Percentiles rank a stretch among this genome's conserved stretches.
Conservation (phyloP, 2,329 filamentous ascomycete species). For the Ophiostoma sp. region DNA sequence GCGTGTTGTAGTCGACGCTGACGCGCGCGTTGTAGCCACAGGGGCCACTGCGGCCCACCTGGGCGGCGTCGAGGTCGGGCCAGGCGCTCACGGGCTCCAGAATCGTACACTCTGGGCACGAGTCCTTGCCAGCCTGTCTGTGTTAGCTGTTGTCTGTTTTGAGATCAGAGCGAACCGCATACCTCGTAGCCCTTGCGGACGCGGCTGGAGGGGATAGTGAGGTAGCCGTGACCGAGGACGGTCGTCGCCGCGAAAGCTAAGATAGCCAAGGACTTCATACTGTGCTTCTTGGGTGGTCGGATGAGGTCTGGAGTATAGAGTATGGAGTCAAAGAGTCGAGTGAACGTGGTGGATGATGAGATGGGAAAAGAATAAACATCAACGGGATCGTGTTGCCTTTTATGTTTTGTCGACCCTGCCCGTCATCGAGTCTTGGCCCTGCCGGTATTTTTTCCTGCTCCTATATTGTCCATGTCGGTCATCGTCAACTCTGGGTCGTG, state of each 20-base stretch:
- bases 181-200: neutral
- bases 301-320: neutral
- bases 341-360: neutral
- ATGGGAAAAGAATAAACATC: neutral
- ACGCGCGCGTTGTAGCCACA: slow-evolving; percentile 1
- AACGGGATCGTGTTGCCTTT: neutral
- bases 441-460: neutral
- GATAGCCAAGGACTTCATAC: slow-evolving; percentile 5
- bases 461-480: neutral
- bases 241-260: slow-evolving; percentile 2
- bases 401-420: neutral
- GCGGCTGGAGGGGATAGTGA: neutral
- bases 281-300: neutral
- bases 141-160: neutral
- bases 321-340: neutral
- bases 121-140: neutral
- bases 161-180: neutral
- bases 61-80: neutral
- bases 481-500: neutral
- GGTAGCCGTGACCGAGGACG: slow-evolving; percentile 9
- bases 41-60: neutral
- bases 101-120: neutral
- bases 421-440: neutral
- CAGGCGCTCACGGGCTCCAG: neutral
- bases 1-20: slow-evolving; percentile 6